These are phyloP conservation scores for Aspergillus quadrilineatus DNA, from an alignment of 2,329 filamentous ascomycete species.

Conservation along the genomic window DNA sequence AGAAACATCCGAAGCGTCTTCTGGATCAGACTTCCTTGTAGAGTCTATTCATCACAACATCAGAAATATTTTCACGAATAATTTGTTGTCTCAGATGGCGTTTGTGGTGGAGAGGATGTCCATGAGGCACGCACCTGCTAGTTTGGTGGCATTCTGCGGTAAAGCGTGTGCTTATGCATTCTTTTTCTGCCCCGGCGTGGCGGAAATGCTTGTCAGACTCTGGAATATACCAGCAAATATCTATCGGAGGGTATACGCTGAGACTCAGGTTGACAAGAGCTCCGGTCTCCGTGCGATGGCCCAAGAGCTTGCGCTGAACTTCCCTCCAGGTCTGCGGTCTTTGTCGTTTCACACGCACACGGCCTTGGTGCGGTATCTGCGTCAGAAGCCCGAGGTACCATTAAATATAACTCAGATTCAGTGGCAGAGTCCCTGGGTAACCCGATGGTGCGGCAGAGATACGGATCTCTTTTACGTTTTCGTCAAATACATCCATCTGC, in stretches of 20 bases:
- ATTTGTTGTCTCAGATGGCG: constrained; percentile 77
- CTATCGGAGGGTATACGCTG: constrained; percentile 69
- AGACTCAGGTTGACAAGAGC: constrained; percentile 63
- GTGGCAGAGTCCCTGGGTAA: constrained; percentile 83
- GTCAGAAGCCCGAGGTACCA: constrained; percentile 65
- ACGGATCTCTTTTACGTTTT: constrained; percentile 92
- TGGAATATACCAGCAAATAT: constrained; percentile 71
- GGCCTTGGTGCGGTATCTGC: constrained; percentile 59
- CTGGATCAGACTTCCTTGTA: constrained; percentile 65
- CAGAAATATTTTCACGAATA: constrained; percentile 79
- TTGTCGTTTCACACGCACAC: constrained; percentile 65
- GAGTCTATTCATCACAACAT: constrained; percentile 85
- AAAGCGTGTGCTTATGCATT: constrained; percentile 92
- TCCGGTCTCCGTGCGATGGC: constrained; percentile 51
- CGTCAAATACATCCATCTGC: constrained; percentile 79
- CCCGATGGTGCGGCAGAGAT: constrained; percentile 81
- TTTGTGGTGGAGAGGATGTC: constrained; percentile 90
- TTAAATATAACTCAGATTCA: constrained; percentile 69
- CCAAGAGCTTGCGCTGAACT: constrained; percentile 65
- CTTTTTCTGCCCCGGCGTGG: constrained; percentile 84
- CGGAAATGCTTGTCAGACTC: constrained; percentile 76
- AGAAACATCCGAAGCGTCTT: constrained; percentile 56
- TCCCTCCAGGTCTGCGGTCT: constrained; percentile 64
- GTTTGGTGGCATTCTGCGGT: constrained; percentile 79
- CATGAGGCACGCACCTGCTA: constrained; percentile 67